Evolutionary conservation across 1,284 basidiomycete species (phyloP).

Genomic region (Caloboletus firmus): DNA sequence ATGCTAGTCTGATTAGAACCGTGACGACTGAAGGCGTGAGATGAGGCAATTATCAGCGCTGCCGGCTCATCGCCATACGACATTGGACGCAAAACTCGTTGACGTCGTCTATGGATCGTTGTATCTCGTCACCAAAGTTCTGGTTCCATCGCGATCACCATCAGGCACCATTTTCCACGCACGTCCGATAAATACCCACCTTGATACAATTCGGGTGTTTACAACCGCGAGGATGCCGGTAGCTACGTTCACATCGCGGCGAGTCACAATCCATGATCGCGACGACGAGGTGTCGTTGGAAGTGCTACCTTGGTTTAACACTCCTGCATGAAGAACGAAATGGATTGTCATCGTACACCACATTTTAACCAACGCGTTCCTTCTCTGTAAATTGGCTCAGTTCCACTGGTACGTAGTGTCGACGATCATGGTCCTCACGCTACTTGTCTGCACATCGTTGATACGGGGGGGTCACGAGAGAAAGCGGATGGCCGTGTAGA

Average conservation of each 20-base stretch:
- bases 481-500: constrained; percentile 1
- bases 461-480: constrained; percentile 1
- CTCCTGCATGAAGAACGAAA: constrained; percentile 1
- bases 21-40: constrained; percentile 3
- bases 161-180: constrained; percentile 17
- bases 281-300: constrained; percentile 66
- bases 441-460: constrained; percentile 54
- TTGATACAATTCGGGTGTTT: constrained; percentile 49
- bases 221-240: constrained; percentile 56
- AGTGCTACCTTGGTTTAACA: constrained; percentile 49
- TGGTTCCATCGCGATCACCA: constrained; percentile 24
- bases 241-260: constrained; percentile 59
- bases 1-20: constrained; percentile 14
- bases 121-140: constrained; percentile 56
- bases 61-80: constrained; percentile 44
- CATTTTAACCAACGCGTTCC: constrained; percentile 69
- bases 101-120: constrained; percentile 54
- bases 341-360: constrained; percentile 48
- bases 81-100: constrained; percentile 59
- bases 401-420: neutral
- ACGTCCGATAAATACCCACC: constrained; percentile 39
- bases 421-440: constrained; percentile 42
- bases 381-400: constrained; percentile 46
- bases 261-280: constrained; percentile 71
- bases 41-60: constrained; percentile 15